Evolutionary conservation across 768 basidiomycete species (phyloP).

Genomic region (Strobilomyces confusus): DNA sequence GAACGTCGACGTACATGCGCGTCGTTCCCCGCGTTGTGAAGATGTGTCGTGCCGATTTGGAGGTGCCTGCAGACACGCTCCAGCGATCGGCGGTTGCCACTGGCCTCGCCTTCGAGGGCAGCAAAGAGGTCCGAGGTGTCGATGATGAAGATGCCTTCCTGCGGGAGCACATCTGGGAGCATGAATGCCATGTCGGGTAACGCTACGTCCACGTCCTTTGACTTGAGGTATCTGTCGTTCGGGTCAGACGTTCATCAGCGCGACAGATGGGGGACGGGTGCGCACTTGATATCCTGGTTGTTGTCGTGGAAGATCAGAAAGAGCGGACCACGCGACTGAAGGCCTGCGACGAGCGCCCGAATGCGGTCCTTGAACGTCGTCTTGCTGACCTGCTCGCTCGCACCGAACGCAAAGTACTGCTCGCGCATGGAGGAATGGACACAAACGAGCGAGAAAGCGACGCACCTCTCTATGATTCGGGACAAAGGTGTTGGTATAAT

Average conservation of each 20-base stretch:
- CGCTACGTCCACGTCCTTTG: slow-evolving; percentile 45
- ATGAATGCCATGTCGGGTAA: slow-evolving; percentile 48
- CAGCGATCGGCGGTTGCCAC: slow-evolving; percentile 50
- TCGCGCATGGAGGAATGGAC: neutral
- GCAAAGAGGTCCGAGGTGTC: slow-evolving; percentile 76
- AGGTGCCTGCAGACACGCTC: slow-evolving; percentile 62
- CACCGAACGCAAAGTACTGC: slow-evolving; percentile 67
- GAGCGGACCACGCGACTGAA: slow-evolving; percentile 50
- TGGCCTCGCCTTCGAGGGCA: slow-evolving; percentile 62
- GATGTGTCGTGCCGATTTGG: slow-evolving; percentile 47
- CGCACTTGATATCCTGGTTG: slow-evolving; percentile 71
- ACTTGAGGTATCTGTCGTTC: slow-evolving; percentile 48
- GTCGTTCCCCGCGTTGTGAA: slow-evolving; percentile 89
- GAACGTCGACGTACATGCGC: slow-evolving; percentile 54
- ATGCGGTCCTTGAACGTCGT: slow-evolving; percentile 51
- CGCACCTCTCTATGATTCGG: slow-evolving; percentile 55
- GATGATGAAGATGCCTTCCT: slow-evolving; percentile 56
- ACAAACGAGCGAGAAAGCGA: neutral
- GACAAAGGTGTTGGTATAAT: slow-evolving; percentile 63
- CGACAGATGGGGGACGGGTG: neutral
- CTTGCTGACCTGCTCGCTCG: slow-evolving; percentile 51
- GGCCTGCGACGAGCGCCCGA: slow-evolving; percentile 38
- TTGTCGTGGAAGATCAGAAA: slow-evolving; percentile 82
- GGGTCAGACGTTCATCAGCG: neutral
- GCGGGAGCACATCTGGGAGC: slow-evolving; percentile 54